Base-by-base conservation (phyloP, 1,139 yeast species). In the Eremothecium sinecaudum region DNA sequence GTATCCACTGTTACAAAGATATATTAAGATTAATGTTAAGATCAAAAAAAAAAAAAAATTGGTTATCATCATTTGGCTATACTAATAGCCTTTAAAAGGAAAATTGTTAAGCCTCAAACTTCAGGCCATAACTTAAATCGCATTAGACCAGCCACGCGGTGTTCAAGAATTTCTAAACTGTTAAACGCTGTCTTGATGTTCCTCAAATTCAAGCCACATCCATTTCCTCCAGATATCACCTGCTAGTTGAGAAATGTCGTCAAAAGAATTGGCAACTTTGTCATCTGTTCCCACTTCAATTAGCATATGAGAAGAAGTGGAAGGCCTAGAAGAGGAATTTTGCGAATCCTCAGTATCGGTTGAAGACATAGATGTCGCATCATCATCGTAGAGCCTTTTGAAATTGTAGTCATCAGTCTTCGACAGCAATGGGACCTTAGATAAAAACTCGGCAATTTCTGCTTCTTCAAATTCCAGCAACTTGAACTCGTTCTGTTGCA, bases 201-300 rank as follows among this genome's bases (percentile, higher is more conserved):
- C 81, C 47, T 71, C 65, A 62, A 75, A 64, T 51, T 79, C 87
- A 50, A 69, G 63, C 77, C 86, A 80, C 28, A 80, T 62, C 86
- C 93, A 82, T 47, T 78, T 79, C 41, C 94, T 66, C 94, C 94
- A 84, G 34, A 82, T 64, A 49, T 82, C 93, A 12, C 94, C 94
- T 2, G 94, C 87, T 55, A 80, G 93, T 34, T 63, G 62, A 28
- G 84, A 66, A 21, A 84, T 70, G 28, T 51, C 53, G 45, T 69
- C 69, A 32, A 69, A 64, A 23, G 71, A 59, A 33, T 66, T 47
- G 2, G 56, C 42, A 4, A 53, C 46, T 28, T 56, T 56, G 5
- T 58, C 56, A 45, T 50, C 64, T 39, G 41, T 50, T 15, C 60
- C 60, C 17, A 53, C 48, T 37, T 52, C 57, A 14, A 52, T 53